A percentile compares a stretch with the other conserved stretches of the same genome.
Evolutionary conservation across 495 filamentous ascomycete species (phyloP).

Genomic region (Neurospora sp.): DNA sequence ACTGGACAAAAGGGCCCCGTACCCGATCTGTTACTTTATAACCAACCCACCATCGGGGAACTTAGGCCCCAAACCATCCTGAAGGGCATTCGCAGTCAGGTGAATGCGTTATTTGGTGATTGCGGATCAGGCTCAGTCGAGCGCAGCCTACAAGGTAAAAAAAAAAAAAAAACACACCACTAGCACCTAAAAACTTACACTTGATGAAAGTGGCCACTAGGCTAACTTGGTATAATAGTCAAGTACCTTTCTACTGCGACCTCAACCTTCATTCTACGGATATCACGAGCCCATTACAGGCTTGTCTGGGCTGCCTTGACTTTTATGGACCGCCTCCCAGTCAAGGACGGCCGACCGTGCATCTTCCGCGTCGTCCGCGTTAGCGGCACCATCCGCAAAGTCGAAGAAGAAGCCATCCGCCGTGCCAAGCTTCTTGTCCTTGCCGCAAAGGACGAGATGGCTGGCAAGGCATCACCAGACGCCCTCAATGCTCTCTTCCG

Average conservation of each 20-base stretch:
- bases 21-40: slow-evolving; percentile 55
- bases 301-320: slow-evolving; percentile 85
- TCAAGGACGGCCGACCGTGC: slow-evolving; percentile 46
- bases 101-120: slow-evolving; percentile 76
- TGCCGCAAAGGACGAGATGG: slow-evolving; percentile 41
- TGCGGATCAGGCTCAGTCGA: slow-evolving; percentile 66
- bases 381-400: slow-evolving; percentile 88
- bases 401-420: slow-evolving; percentile 77
- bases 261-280: slow-evolving; percentile 81
- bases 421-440: slow-evolving; percentile 63
- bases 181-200: background rate
- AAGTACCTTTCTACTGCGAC: slow-evolving; percentile 92
- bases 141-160: slow-evolving; percentile 53
- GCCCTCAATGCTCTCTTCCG: slow-evolving; percentile 33
- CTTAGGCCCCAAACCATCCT: slow-evolving; percentile 54
- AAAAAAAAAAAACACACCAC: slow-evolving; percentile 39
- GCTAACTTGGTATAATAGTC: slow-evolving; percentile 39
- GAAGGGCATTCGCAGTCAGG: slow-evolving; percentile 55
- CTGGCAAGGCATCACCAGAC: slow-evolving; percentile 19
- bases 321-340: slow-evolving; percentile 63
- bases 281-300: slow-evolving; percentile 66
- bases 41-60: slow-evolving; percentile 60
- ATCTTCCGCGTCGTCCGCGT: slow-evolving; percentile 82
- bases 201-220: background rate
- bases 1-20: slow-evolving; percentile 29